Conservation (phyloP, 2,329 filamentous ascomycete species). For the Thermochaetoides dissita region DNA sequence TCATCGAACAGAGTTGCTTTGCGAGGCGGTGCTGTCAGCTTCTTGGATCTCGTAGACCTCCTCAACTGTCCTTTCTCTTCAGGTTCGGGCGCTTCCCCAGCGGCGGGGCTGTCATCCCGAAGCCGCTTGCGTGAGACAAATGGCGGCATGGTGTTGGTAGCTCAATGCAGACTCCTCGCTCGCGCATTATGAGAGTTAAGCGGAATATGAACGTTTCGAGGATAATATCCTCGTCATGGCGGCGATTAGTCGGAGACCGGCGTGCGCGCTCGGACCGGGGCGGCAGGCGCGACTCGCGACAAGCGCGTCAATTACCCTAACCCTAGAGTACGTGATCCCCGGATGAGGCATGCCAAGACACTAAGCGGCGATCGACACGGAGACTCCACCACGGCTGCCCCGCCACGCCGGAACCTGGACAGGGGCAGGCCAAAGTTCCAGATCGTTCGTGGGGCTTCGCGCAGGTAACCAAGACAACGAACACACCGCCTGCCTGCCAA, state of each 20-base stretch:
- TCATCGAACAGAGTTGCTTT: constrained; percentile 49
- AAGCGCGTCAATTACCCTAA: neutral
- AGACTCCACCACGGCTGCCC: constrained; percentile 1
- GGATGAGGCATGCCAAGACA: constrained; percentile 4
- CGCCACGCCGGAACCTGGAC: constrained; percentile 3
- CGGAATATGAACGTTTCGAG: no score
- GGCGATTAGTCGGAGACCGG: no score
- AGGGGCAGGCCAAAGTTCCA: no score
- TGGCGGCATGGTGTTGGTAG: constrained; percentile 44
- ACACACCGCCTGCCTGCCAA: no score
- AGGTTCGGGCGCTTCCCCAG: constrained; percentile 18
- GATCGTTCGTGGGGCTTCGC: no score
- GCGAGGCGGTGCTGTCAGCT: constrained; percentile 23
- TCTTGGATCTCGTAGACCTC: constrained; percentile 9
- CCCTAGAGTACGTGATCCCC: neutral
- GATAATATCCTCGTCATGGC: neutral
- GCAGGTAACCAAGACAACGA: no score
- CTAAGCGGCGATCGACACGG: neutral
- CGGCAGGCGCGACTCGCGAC: no score
- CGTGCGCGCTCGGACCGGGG: no score
- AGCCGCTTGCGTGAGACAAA: constrained; percentile 53
- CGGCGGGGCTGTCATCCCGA: constrained; percentile 30
- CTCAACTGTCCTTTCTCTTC: constrained; percentile 13
- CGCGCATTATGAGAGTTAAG: neutral
- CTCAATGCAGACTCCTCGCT: neutral